Evolutionary conservation across 805 yeast genomes (phyloP), one percentile per base, ranked within the genome.

Genomic region (Pichia thaimueangensis): DNA sequence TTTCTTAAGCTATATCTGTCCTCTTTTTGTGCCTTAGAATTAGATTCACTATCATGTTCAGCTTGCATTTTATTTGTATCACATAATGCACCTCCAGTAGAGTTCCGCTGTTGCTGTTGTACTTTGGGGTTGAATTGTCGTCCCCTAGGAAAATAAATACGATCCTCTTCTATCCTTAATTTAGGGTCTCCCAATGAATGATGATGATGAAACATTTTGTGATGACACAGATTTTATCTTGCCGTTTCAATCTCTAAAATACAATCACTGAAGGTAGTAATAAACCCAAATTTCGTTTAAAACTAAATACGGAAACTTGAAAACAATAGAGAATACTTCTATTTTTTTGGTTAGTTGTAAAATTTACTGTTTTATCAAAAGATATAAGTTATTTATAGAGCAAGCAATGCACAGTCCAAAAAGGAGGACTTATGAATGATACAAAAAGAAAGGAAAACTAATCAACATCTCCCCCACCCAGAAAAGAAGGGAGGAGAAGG

Each of bases 1-100:
- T 52, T 48, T 41, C 59, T 47, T 20, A 58, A 52, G 12, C 59
- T 49, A 23, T 49, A 28, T 34, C 52, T 52, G 24, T 56, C 57
- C 13, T 51, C 57, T 16, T 45, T 47, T 16, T 23, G 37, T 21
- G 25, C 22, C 37, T 35, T 35, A 6, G 16, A 19, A 25, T 35
- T n/a, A 17, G 22, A 13, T 15, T 9, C 15, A 17, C 12, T 25
- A 4, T 17, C 17, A 19, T 25, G 40, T 30, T 30, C 20, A n/a
- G n/a, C 5, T 25, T 19, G 7, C 15, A 19, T 34, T 30, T 5
- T 11, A 22, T 35, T 35, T 9, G 31, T 25, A 24, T 35, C 38
- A 16, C 38, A 35, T 12, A 16, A 35, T 8, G 30, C 17, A 11
- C 31, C 38, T 11, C n/a, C 24, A 32, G 6, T 22, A 20, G 24